Conservation (phyloP, 352 stramenopile genomes). For the Phytophthora hybrid region DNA sequence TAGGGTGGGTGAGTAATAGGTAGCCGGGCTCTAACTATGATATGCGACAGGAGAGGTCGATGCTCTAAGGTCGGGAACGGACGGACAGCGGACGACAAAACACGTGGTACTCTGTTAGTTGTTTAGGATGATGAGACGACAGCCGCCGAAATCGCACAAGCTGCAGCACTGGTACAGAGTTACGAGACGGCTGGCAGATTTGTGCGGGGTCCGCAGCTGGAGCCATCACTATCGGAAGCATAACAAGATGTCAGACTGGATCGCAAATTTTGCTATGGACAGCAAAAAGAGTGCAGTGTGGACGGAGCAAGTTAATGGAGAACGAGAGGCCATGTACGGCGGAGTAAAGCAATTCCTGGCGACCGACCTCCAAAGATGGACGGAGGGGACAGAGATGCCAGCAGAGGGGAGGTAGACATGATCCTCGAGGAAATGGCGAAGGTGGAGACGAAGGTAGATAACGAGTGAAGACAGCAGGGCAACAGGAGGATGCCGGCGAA, state of each 20-base stretch:
- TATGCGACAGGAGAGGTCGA: no score
- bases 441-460: not conserved
- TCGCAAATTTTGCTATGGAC: not conserved
- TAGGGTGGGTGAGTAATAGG: no score
- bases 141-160: not conserved
- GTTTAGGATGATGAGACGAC: no score
- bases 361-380: not conserved
- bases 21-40: no score
- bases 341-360: not conserved
- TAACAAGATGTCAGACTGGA: not conserved
- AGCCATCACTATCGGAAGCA: not conserved
- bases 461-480: not conserved
- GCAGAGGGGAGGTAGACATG: not conserved
- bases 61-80: no score
- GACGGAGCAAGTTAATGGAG: not conserved
- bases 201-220: not conserved
- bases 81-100: no score
- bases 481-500: not conserved
- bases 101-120: no score
- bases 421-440: not conserved
- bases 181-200: not conserved
- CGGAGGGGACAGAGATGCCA: not conserved
- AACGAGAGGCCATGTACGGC: not conserved
- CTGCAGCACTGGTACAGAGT: not conserved
- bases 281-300: not conserved